Base-by-base conservation (phyloP, 768 basidiomycete genomes). In the Daedalea quercina region DNA sequence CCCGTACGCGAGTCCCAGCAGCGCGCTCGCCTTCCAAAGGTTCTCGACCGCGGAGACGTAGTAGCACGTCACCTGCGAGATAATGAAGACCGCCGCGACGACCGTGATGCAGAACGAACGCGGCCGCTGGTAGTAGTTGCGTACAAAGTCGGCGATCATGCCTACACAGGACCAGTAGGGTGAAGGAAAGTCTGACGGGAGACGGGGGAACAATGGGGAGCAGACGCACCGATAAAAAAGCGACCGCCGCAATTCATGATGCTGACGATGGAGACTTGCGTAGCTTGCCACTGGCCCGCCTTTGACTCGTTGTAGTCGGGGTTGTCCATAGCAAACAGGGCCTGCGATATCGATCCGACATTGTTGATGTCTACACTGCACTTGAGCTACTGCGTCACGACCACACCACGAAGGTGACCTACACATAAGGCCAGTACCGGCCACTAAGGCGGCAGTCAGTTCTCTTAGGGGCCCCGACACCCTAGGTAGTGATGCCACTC, bases 231-330 rank as follows among this genome's bases (percentile, higher is more conserved):
- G 17, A 92, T 84, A 24, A 82, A 53, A 44, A 94, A 78, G 37
- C 94, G 81, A 1, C 92, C 92, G 1, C 75, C 59, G 52, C 84
- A 95, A 64, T 91, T 96, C 69, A 82, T 85, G 23, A 94, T 52
- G 60, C 88, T 91, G 57, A 94, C 76, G 3, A 80, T 74, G 0
- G 91, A 90, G 1, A 96, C 94, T 61, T 96, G 92, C 3, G 80
- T 73, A 0, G 89, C 82, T 70, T 96, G 94, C 80, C 84, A 87
- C 50, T 78, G 76, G 1, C 84, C 75, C 0, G 88, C 83, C 56
- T 79, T 77, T 0, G 77, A 63, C n/a, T 81, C 79, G 59, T 91
- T 82, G 62, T 87, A 92, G 2, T 73, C 62, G 0, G 77, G 68
- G 44, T 83, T 76, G 7, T 76, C 77, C 51, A 83, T 73, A 2